Base-by-base conservation (phyloP, 768 basidiomycete species). In the Leccinum pellstonianum region DNA sequence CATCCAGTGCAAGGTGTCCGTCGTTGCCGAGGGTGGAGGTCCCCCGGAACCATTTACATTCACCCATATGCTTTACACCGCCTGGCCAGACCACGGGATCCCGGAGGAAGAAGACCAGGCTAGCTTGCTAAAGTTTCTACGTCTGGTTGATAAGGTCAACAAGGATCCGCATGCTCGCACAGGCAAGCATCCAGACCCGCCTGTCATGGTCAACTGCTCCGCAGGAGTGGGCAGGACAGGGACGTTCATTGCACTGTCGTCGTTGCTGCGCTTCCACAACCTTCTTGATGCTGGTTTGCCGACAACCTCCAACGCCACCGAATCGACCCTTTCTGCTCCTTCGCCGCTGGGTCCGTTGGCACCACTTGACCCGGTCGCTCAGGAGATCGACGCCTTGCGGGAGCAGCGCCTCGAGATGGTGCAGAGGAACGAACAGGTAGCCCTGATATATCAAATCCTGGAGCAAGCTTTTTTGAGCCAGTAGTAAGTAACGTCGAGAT, bases 211-310 rank as follows among this genome's bases (percentile, higher is more conserved):
- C 31, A 85, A 90, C 62, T 95, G 93, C 69, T 93, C 91, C 27
- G 93, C 94, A 1, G 93, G 93, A 4, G 80, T 95, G 59, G 93
- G 93, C 3, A 82, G 93, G 37, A 93, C 93, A 4, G 93, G 93
- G 17, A 83, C 92, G 6, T 93, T 93, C 74, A 90, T 95, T 68
- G 85, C 90, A 0, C 69, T 93, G 43, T 85, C 85, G 9, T 94
- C 92, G 12, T 77, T 95, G 38, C 78, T 94, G n/a, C 88, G 91
- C 29, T 71, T 78, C 33, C 73, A 83, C 61, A 80, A 77, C 31
- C 76, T 86, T 57, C 77, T 83, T 23, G 67, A 76, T 29, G 4
- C 64, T 52, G 54, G 58, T 67, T 57, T 69, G 60, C 9, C 65
- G 10, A 46, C 43, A 55, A 27, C 71, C 73, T 66, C 73, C 3